phyloP scores from a whole-genome alignment of 1,284 basidiomycete genomes.

The Microbotryum saponariae region DNA sequence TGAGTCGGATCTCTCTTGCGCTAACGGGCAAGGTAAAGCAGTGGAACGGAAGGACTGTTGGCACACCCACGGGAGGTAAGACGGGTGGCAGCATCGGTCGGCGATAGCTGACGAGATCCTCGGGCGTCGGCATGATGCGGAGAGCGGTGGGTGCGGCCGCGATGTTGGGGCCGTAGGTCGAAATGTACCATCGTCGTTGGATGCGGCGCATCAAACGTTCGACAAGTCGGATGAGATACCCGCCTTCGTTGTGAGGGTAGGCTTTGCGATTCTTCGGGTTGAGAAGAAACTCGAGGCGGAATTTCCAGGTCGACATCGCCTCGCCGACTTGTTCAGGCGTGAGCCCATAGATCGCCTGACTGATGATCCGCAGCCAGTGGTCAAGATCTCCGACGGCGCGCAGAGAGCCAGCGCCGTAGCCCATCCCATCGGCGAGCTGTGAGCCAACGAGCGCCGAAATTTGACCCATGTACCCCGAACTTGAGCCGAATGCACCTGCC shows the following conservation, averaged over 20 bases:
- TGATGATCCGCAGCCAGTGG: constrained; percentile 48
- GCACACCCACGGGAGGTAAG: constrained; percentile 46
- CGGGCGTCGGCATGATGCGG: constrained; percentile 6
- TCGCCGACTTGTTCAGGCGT: constrained; percentile 7
- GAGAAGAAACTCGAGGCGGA: constrained; percentile 44
- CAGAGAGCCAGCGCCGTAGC: constrained; percentile 46
- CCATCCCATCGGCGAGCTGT: constrained; percentile 47
- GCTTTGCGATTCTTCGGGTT: constrained; percentile 36
- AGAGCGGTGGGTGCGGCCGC: not conserved
- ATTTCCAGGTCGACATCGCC: constrained; percentile 44
- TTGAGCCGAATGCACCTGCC: not conserved
- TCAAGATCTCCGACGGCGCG: constrained; percentile 41
- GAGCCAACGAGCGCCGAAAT: constrained; percentile 48
- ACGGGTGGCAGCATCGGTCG: constrained; percentile 43
- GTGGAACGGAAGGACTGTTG: constrained; percentile 55
- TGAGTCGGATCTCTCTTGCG: constrained; percentile 50
- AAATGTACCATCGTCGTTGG: constrained; percentile 52
- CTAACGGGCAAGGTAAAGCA: constrained; percentile 54
- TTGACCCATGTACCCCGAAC: constrained; percentile 47
- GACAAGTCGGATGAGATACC: constrained; percentile 51
- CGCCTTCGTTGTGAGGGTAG: constrained; percentile 47
- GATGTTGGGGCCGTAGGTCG: constrained; percentile 43
- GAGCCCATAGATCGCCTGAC: constrained; percentile 22
- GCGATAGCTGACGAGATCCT: constrained; percentile 34
- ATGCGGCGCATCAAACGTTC: constrained; percentile 50